Evolutionary conservation across 208 protist species (phyloP).

Genomic region (Porcisia deanei): DNA sequence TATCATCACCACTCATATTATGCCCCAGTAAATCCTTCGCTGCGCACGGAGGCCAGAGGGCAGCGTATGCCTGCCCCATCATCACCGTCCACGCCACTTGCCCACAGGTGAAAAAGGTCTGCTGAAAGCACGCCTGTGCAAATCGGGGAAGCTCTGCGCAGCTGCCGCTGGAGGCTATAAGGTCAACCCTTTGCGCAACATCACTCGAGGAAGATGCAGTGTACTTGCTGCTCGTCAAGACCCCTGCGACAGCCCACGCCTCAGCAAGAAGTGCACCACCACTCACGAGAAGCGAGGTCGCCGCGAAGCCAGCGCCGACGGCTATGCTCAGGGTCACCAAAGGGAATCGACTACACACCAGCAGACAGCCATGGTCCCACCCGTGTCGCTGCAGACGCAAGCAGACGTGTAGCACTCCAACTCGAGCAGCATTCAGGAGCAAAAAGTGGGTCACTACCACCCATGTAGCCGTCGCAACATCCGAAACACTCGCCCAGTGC

Average conservation of each 20-base stretch:
- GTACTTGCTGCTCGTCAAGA: slow-evolving; percentile 1
- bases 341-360: slow-evolving; percentile 45
- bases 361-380: slow-evolving; percentile 29
- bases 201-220: neutral
- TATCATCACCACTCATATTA: neutral
- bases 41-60: slow-evolving; percentile 9
- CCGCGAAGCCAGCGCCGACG: slow-evolving; percentile 54
- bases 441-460: slow-evolving; percentile 35
- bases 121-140: slow-evolving; percentile 50
- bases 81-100: slow-evolving; percentile 73
- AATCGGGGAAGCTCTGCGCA: slow-evolving; percentile 64
- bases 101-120: slow-evolving; percentile 39
- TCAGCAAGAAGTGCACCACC: slow-evolving; percentile 46
- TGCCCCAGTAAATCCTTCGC: neutral
- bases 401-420: slow-evolving; percentile 25
- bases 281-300: slow-evolving; percentile 37
- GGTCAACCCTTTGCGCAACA: neutral
- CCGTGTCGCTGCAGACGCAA: slow-evolving; percentile 36
- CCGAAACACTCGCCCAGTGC: slow-evolving; percentile 2
- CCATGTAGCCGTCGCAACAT: neutral
- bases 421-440: slow-evolving; percentile 25
- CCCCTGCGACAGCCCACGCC: slow-evolving; percentile 16
- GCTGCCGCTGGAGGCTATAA: slow-evolving; percentile 4
- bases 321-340: slow-evolving; percentile 46
- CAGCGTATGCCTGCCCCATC: slow-evolving; percentile 50